Evolutionary conservation across 2,329 filamentous ascomycete genomes (phyloP).

Genomic region (Xylariaceae sp.): DNA sequence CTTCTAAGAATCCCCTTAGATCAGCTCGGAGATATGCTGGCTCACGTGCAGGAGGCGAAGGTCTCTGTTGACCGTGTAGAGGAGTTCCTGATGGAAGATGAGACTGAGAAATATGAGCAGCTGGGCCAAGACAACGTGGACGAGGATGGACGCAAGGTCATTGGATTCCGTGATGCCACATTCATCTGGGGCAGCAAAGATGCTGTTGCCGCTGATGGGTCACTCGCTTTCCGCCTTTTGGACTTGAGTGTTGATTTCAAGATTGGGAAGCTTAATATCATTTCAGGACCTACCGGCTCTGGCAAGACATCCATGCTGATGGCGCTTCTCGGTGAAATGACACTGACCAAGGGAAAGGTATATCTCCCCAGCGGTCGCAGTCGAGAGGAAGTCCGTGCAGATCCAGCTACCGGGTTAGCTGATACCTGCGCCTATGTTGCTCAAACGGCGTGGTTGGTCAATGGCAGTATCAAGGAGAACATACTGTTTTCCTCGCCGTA

Average conservation of each 20-base stretch:
- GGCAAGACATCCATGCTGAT: constrained; percentile 95
- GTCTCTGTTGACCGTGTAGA: constrained; percentile 96
- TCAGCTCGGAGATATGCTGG: constrained; percentile 96
- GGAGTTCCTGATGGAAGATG: constrained; percentile 85
- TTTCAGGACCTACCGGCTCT: constrained; percentile 87
- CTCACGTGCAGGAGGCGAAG: constrained; percentile 94
- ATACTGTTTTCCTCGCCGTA: constrained; percentile 82
- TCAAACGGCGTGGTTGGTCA: constrained; percentile 94
- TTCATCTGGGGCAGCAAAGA: constrained; percentile 81
- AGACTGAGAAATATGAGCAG: constrained; percentile 92
- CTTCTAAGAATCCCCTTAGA: constrained; percentile 89
- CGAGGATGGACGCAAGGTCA: constrained; percentile 63
- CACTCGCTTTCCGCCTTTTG: constrained; percentile 75
- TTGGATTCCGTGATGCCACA: constrained; percentile 79
- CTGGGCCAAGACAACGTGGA: constrained; percentile 65
- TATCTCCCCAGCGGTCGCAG: constrained; percentile 80
- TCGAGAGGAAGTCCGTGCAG: constrained; percentile 74
- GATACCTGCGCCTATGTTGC: constrained; percentile 95
- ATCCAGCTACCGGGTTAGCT: constrained; percentile 79
- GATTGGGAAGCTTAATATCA: constrained; percentile 82
- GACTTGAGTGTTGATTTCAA: constrained; percentile 78
- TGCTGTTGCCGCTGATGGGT: constrained; percentile 55
- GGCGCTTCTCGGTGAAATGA: constrained; percentile 97
- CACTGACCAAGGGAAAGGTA: constrained; percentile 70
- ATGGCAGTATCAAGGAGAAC: constrained; percentile 92